Evolutionary conservation across 1,284 basidiomycete genomes (phyloP).

Genomic region (Xerocomus amazonicus): DNA sequence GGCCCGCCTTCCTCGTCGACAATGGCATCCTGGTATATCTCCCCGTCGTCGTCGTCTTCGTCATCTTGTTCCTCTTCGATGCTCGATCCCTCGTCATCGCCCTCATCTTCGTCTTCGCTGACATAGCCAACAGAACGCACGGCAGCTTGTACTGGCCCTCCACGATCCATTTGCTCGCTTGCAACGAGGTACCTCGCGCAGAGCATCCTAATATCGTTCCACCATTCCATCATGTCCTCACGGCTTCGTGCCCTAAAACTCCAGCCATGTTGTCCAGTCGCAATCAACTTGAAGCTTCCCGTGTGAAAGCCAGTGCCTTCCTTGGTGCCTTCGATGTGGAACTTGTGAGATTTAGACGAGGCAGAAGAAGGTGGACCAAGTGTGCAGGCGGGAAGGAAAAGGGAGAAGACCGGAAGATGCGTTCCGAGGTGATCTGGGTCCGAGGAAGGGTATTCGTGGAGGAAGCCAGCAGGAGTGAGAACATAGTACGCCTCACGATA

Average conservation of each 20-base stretch:
- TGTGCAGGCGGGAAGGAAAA: slow-evolving; percentile 95
- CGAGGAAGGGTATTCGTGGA: slow-evolving; percentile 86
- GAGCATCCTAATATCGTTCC: slow-evolving; percentile 98
- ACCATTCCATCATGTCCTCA: slow-evolving; percentile 99
- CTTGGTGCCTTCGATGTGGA: slow-evolving; percentile 93
- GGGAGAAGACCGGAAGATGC: slow-evolving; percentile 75
- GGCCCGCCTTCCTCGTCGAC: slow-evolving; percentile 45
- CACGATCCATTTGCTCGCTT: slow-evolving; percentile 90
- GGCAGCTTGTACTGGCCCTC: slow-evolving; percentile 90
- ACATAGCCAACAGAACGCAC: slow-evolving; percentile 86
- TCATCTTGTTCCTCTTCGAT: slow-evolving; percentile 75
- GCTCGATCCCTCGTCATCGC: slow-evolving; percentile 65
- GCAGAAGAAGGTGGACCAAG: slow-evolving; percentile 87
- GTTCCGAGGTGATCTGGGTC: slow-evolving; percentile 63
- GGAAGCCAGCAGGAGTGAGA: slow-evolving; percentile 92
- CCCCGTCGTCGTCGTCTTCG: slow-evolving; percentile 52
- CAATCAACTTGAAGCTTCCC: slow-evolving; percentile 41
- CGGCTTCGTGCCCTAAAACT: slow-evolving; percentile 87
- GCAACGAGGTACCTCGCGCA: slow-evolving; percentile 95
- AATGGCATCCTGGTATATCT: slow-evolving; percentile 34
- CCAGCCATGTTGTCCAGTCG: slow-evolving; percentile 68
- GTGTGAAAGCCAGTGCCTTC: slow-evolving; percentile 70
- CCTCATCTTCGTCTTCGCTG: slow-evolving; percentile 71
- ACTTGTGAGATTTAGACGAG: slow-evolving; percentile 83
- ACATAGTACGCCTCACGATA: slow-evolving; percentile 92